phyloP scores from a whole-genome alignment of 179 eudicot genomes.

The Heliamphora pulchella region DNA sequence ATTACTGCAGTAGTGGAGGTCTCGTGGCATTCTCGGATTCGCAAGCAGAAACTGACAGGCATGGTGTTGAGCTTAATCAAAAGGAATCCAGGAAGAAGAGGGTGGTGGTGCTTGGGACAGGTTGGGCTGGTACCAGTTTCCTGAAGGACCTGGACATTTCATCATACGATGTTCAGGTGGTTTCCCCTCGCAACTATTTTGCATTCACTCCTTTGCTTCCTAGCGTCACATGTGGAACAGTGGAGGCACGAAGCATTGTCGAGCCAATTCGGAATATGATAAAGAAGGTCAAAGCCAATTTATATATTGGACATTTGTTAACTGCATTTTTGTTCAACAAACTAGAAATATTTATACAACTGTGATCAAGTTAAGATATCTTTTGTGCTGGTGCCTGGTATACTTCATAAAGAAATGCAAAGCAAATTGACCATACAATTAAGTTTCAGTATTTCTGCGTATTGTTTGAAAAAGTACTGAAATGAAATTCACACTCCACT shows the following conservation, averaged over 20 bases:
- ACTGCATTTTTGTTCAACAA: not conserved
- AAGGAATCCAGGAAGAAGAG: slow-evolving; percentile 45
- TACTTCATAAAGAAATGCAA: not conserved
- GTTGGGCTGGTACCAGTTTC: slow-evolving; percentile 86
- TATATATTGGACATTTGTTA: not conserved
- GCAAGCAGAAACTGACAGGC: slow-evolving; percentile 24
- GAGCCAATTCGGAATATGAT: slow-evolving; percentile 79
- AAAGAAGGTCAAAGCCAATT: slow-evolving; percentile 44
- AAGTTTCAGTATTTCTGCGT: not conserved
- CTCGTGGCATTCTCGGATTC: slow-evolving; percentile 60
- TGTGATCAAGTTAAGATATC: not conserved
- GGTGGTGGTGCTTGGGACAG: slow-evolving; percentile 79
- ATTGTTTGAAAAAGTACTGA: not conserved
- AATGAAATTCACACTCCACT: not conserved
- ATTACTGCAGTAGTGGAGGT: slow-evolving; percentile 50
- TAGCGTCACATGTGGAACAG: slow-evolving; percentile 87
- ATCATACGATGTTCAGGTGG: slow-evolving; percentile 63
- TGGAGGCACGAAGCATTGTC: slow-evolving; percentile 76
- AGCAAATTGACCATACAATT: not conserved
- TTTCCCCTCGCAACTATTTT: slow-evolving; percentile 85
- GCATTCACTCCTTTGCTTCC: slow-evolving; percentile 90
- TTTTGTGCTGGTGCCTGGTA: not conserved
- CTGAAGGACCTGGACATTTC: slow-evolving; percentile 61
- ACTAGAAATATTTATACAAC: not conserved
- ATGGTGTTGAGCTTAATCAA: slow-evolving; percentile 22